Conservation (phyloP, 768 basidiomycete species). For the Lyophyllum semitale region DNA sequence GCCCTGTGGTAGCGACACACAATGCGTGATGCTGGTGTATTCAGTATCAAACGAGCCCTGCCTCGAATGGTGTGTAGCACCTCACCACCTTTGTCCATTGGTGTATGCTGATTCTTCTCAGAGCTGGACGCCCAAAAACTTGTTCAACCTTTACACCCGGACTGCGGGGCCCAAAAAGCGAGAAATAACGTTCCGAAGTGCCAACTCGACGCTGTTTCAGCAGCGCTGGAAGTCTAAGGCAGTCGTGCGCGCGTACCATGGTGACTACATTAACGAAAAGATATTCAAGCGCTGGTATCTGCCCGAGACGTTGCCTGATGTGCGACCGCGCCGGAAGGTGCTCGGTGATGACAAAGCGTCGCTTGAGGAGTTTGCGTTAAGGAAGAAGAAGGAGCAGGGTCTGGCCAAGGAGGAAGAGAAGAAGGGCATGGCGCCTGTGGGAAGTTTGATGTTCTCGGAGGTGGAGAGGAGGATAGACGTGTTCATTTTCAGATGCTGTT, state of each 20-base stretch:
- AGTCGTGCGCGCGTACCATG: slow-evolving; percentile 91
- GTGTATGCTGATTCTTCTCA: slow-evolving; percentile 38
- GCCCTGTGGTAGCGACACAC: not conserved
- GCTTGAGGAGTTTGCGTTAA: slow-evolving; percentile 60
- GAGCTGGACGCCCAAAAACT: slow-evolving; percentile 89
- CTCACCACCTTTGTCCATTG: not conserved
- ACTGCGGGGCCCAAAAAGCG: slow-evolving; percentile 49
- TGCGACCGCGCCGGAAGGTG: slow-evolving; percentile 60
- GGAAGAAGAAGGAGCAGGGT: slow-evolving; percentile 51
- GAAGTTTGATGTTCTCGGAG: slow-evolving; percentile 92
- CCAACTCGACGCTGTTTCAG: slow-evolving; percentile 74
- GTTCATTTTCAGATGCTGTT: slow-evolving; percentile 86
- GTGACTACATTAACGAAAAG: slow-evolving; percentile 90
- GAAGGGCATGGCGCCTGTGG: slow-evolving; percentile 83
- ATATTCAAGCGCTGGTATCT: slow-evolving; percentile 96
- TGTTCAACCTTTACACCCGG: slow-evolving; percentile 88
- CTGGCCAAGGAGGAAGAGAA: slow-evolving; percentile 52
- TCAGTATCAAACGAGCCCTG: slow-evolving; percentile 50
- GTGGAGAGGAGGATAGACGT: slow-evolving; percentile 95
- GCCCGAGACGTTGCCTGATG: slow-evolving; percentile 82
- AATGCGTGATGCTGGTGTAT: slow-evolving; percentile 43
- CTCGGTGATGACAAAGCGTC: slow-evolving; percentile 45
- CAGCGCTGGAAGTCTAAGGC: slow-evolving; percentile 90
- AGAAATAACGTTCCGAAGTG: slow-evolving; percentile 60
- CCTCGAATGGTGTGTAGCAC: slow-evolving; percentile 73